Percentiles rank a stretch among this genome's conserved stretches.
phyloP scores from a whole-genome alignment of 2,329 filamentous ascomycete genomes.

The Beauveria pseudobassiana region DNA sequence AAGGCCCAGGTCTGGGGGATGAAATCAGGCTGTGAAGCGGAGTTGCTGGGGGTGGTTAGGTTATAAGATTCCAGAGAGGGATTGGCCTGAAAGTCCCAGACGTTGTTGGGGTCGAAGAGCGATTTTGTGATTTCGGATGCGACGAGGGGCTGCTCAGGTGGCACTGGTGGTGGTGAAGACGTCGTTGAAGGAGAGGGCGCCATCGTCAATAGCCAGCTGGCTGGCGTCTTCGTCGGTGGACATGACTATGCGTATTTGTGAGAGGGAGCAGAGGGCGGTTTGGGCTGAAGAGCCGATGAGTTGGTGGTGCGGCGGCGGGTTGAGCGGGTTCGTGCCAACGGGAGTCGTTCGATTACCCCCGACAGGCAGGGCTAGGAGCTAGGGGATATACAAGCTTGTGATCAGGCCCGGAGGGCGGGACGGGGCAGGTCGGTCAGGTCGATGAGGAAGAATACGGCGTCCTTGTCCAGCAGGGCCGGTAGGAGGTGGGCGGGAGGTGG shows the following conservation, averaged over 20 bases:
- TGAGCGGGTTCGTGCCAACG: not conserved
- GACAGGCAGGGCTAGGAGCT: not conserved
- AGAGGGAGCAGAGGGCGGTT: not conserved
- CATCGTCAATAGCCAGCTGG: constrained; percentile 39
- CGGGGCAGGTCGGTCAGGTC: not conserved
- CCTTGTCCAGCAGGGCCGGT: not conserved
- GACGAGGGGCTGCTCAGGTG: constrained; percentile 23
- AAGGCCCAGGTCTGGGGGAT: constrained; percentile 28
- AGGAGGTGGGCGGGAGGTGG: too few species aligned
- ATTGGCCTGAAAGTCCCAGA: constrained; percentile 42
- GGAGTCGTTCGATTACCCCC: not conserved
- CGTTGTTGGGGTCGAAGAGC: constrained; percentile 22
- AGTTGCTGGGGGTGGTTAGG: constrained; percentile 26
- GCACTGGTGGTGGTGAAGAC: constrained; percentile 21
- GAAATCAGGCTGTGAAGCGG: constrained; percentile 26
- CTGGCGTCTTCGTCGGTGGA: constrained; percentile 33
- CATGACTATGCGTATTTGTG: constrained; percentile 21
- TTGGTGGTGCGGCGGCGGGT: not conserved
- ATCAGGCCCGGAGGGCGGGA: not conserved
- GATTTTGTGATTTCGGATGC: constrained; percentile 27
- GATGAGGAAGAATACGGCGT: not conserved
- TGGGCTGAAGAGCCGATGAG: not conserved
- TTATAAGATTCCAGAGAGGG: constrained; percentile 41
- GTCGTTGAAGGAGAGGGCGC: constrained; percentile 30
- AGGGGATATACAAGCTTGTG: not conserved